Evolutionary conservation across 1,284 basidiomycete genomes (phyloP).

Genomic region (Cutaneotrichosporon arboriforme): DNA sequence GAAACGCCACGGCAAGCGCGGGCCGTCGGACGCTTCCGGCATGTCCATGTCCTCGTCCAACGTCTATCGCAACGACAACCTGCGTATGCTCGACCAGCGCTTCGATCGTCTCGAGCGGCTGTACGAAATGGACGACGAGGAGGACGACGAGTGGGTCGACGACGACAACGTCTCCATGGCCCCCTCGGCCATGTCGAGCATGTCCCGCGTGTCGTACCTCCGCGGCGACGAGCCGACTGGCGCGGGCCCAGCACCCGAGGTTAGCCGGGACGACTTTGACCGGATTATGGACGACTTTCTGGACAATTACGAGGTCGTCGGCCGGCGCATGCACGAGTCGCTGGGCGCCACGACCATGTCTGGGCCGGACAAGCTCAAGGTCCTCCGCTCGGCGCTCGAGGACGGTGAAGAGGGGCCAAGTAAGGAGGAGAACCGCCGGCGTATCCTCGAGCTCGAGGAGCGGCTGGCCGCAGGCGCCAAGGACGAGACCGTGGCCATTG

Average conservation of each 20-base stretch:
- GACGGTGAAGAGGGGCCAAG: constrained; percentile 51
- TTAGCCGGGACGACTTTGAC: constrained; percentile 82
- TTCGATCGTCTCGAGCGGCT: constrained; percentile 81
- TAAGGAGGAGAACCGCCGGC: constrained; percentile 54
- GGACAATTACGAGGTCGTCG: constrained; percentile 84
- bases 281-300: constrained; percentile 91
- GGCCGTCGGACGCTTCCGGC: constrained; percentile 72
- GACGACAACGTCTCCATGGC: constrained; percentile 43
- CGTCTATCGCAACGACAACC: constrained; percentile 85
- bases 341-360: constrained; percentile 59
- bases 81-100: constrained; percentile 82
- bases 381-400: constrained; percentile 70
- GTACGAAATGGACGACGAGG: constrained; percentile 61
- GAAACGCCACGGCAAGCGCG: constrained; percentile 62
- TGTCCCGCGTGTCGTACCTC: constrained; percentile 28
- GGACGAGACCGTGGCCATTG: constrained; percentile 44
- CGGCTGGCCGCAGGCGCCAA: constrained; percentile 47
- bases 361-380: constrained; percentile 69
- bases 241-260: constrained; percentile 52
- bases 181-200: constrained; percentile 30
- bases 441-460: constrained; percentile 56
- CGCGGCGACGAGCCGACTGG: constrained; percentile 45
- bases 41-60: constrained; percentile 97
- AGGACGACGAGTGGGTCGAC: constrained; percentile 49
- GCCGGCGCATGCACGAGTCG: constrained; percentile 68